Base-by-base conservation (phyloP, 441 rosid species). In the Aquilaria agallochum region DNA sequence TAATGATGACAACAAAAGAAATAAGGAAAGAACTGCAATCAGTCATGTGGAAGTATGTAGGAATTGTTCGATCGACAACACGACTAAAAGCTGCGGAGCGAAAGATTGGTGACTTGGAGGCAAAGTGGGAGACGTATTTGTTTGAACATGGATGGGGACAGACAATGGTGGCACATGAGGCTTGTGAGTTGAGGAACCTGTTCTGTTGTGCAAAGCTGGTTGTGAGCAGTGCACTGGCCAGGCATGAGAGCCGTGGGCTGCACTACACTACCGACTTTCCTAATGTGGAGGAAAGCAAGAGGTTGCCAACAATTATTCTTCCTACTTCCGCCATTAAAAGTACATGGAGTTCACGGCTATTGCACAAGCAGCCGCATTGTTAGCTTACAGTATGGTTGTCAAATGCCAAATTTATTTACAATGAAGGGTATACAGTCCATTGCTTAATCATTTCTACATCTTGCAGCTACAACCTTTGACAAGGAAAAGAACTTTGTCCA, bases 181-280 rank as follows among this genome's bases (percentile, higher is more conserved):
- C 94, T 56, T 92, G 97, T 62, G 97, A 95, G 79, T 82, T 89
- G 96, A 87, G 97, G 74, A 95, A 92, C 82, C 86, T 95, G 65
- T 83, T 95, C 58, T 91, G 97, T 47, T 89, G 97, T 12, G 92
- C 97, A 55, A 94, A 94, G 88, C 80, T 95, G 72, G 97, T 95
- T 13, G 85, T 86, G 58, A 89, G 88, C 86, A 95, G 99, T 13
- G 97, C 97, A 1, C 80, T 89, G 31, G 76, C 97, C 0, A 84
- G 99, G 77, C 97, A 87, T 2, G 99, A 95, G 66, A 95, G 97
- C 78, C 96, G 97, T 0, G 99, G 97, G 20, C 94, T 91, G 64
- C 97, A 95, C 82, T 95, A 91, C 79, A 95, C 84, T 27, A 76
- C 65, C 31, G 94, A 89, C 76, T 89, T 76, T 61, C 96, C 96